Evolutionary conservation across 768 basidiomycete species (phyloP), one percentile per base, ranked within the genome.

Genomic region (Mycena sanguinolenta): DNA sequence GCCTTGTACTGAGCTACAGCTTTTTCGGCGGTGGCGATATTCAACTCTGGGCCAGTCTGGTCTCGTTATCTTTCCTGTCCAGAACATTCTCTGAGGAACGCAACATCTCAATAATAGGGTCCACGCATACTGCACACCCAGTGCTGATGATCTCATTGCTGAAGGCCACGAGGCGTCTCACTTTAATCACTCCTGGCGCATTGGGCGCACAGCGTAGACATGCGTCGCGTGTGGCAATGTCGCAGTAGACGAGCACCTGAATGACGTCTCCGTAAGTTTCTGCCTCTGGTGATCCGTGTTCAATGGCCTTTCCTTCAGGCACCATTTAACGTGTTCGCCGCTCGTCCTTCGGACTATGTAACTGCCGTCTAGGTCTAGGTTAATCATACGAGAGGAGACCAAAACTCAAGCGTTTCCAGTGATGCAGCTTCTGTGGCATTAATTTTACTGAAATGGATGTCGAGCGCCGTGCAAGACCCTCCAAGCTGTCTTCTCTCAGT

Each of bases 271-370:
- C 21, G 17, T 36, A 50, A 49, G 25, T 25, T 62, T 68, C 61
- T 58, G 27, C n/a, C 42, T 42, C 62, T 25, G 17, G 46, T 63
- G 62, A 69, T 69, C 67, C 67, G 67, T 63, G 17, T 49, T 58
- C 21, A 23, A 21, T 69, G 67, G 67, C 67, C 55, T 21, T 50
- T 52, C 53, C 52, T 42, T 52, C 61, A 63, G 62, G 67, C 57
- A 69, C 62, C 0, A 23, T 63, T 60, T 60, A 69, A 39, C 27
- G 25, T 46, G 36, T 39, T 62, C 7, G 16, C 32, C 13, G 30
- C 61, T 14, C 21, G 7, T 30, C 16, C 32, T 32, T 10, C 32
- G 27, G 7, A 19, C 55, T 69, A 53, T 63, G 67, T 69, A 69
- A 69, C 61, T 63, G 13, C 57, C 67, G 67, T 44, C 3, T 23